Evolutionary conservation across 331 rosid species (phyloP), one percentile per base, ranked within the genome.

Genomic region (Quercus lobata): DNA sequence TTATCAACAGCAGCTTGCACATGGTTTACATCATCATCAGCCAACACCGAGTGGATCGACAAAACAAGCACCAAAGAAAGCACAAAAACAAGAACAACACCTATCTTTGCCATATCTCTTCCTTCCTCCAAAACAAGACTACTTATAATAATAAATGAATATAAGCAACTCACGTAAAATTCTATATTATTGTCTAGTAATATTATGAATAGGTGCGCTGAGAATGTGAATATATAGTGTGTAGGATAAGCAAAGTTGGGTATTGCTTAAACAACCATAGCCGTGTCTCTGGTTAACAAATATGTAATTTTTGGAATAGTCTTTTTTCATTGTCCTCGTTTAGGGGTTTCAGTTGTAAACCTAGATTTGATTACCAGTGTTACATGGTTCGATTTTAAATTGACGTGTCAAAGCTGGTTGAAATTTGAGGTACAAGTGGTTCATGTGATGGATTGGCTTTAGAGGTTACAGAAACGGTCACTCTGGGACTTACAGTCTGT

Each of bases 21-120:
- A n/a, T 75, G 7, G 55, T 71, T 55, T 0, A 57, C 86, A 21
- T 81, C 80, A 3, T 69, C 86, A 25, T 81, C 82, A 4, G 82
- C 86, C 78, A 79, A 37, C 12, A 72, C 90, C 0, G 80, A 44
- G 12, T 30, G 74, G 14, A 81, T 69, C 5, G 91, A 81, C 53
- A 79, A 12, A 18, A 73, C 82, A 80, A 91, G 19, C 57, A 76
- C 74, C 80, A 89, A 2, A 6, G 85, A 25, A 73, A 91, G 66
- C 1, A 87, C 73, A 78, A 84, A 35, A 69, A 81, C 49, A 49
- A 41, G 14, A 79, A 49, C 30, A 78, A 12, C 54, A 49, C 17
- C 58, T 53, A 57, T 25, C 73, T 81, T 87, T 1, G 83, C 85
- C 93, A 87, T 89, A 7, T 76, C 79, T 73, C 69, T 56, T 7